Base-by-base conservation (phyloP, 192 early-diverging fungal genomes). In the Coemansia sp. region DNA sequence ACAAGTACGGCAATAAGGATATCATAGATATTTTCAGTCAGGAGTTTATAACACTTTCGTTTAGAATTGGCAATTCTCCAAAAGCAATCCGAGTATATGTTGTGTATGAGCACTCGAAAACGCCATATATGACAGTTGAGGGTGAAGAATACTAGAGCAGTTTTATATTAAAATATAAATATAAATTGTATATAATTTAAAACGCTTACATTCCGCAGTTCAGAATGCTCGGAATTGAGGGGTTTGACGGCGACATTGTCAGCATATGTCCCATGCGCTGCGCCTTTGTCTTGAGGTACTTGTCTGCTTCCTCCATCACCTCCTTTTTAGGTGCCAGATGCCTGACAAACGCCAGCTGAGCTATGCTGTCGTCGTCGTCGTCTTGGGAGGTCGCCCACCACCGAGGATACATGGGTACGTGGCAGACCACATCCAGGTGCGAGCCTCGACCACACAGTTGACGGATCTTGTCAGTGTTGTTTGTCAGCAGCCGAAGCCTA, bases 401-500 rank as follows among this genome's bases (percentile, higher is more conserved):
- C 14, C 85, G 83, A n/a, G 96, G 96, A 12, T 94, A 77, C 96
- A 99, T 99, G 5, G 91, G 88, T 18, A 93, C 86, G 31, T 93
- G 89, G 71, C 93, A 91, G 8, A 87, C 85, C 6, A 99, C 86
- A 48, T 87, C 85, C 40, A 97, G 64, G 3, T 45, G 18, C 7
- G 76, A 67, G 7, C 88, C 89, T 62, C 85, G 85, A 12, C 77
- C 79, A 33, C 88, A 80, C 7, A 99, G 58, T 69, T 91, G 87
- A 58, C 90, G 71, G 63, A 97, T 92, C 84, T 99, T 99, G 74
- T 96, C 92, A 0, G 93, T 91, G 69, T 99, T 99, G 73, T 99
- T 99, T 18, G 96, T 99, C 57, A 99, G 77, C 61, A 99, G 76
- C 0, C 93, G 88, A 50, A 97, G 76, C 48, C 82, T 67, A n/a